Base-by-base conservation (phyloP, 768 basidiomycete genomes). In the Amanita subjunquillea region DNA sequence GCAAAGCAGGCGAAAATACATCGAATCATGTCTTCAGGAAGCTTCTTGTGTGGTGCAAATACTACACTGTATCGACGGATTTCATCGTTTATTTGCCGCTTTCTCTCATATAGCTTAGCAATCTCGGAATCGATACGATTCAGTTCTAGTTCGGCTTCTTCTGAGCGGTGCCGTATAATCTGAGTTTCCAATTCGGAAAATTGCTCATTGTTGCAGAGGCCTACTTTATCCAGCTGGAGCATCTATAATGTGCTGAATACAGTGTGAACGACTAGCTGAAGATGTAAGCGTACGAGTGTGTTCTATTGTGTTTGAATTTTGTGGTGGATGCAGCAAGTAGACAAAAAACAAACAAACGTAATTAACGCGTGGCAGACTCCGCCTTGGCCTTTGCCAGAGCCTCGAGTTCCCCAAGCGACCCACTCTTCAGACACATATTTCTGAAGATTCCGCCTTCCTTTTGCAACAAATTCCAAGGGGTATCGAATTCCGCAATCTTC, bases 381-480 rank as follows among this genome's bases (percentile, higher is more conserved):
- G 70, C 66, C 50, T 72, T 72, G 4, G 70, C 74, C 61, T 70
- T 80, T 2, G 83, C 85, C 5, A 71, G 72, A 17, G 67, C 69
- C 63, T 85, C 83, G 51, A 87, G 65, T 58, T 85, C 82, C 1
- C 63, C 57, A 57, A 74, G 86, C 17, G 76, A 79, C 32, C 83
- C 84, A 53, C 83, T 86, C 70, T 84, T 82, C 50, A 81, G 64
- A 58, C 82, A 84, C 83, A 87, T 85, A 40, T 69, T 73, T 40
- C 78, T 70, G 62, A 86, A 86, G n/a, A 82, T 72, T 0, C 87
- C 83, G 47, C 74, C 72, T 43, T 79, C 75, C 51, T 77, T 81
- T 47, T 71, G 69, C 48, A 86, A 84, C 54, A 90, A 64, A 50
- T 80, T 81, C 62, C 74, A 72, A 0, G 87, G 87, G 2, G 84